A percentile compares a stretch with the other conserved stretches of the same genome.
These are phyloP conservation scores for Megacollybia platyphylla DNA, from an alignment of 1,284 basidiomycete species.

Conservation along the genomic window DNA sequence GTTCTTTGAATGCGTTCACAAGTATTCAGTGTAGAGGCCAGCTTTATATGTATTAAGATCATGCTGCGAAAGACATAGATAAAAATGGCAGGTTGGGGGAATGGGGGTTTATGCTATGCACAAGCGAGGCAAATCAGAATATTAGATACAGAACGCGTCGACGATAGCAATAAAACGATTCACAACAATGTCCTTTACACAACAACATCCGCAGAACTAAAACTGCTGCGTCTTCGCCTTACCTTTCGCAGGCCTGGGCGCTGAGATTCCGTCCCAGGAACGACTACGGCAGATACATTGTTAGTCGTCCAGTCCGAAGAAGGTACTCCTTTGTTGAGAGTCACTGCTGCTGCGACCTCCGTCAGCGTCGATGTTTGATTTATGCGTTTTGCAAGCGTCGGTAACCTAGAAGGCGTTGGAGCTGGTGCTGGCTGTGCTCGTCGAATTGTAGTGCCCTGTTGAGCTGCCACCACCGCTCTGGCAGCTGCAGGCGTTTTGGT, in stretches of 20 bases:
- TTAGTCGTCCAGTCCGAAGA: slow-evolving; percentile 64
- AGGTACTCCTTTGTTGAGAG: slow-evolving; percentile 20
- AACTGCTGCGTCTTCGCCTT: slow-evolving; percentile 66
- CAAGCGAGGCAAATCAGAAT: background rate
- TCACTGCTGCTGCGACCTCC: slow-evolving; percentile 29
- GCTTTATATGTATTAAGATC: slow-evolving; percentile 1
- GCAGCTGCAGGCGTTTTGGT: slow-evolving; percentile 11
- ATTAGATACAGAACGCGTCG: background rate
- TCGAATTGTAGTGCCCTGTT: slow-evolving; percentile 31
- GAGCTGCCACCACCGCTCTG: slow-evolving; percentile 23
- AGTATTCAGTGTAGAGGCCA: slow-evolving; percentile 42
- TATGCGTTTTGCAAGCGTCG: slow-evolving; percentile 48
- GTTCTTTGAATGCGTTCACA: slow-evolving; percentile 88
- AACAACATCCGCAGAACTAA: slow-evolving; percentile 70
- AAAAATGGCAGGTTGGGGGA: slow-evolving; percentile 16
- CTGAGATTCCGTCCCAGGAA: slow-evolving; percentile 52
- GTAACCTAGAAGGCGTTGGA: slow-evolving; percentile 42
- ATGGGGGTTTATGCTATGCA: slow-evolving; percentile 9
- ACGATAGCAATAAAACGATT: background rate
- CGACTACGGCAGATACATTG: slow-evolving; percentile 53
- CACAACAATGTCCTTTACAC: slow-evolving; percentile 27
- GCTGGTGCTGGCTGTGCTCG: slow-evolving; percentile 16
- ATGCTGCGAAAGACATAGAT: background rate
- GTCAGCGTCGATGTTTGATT: slow-evolving; percentile 38
- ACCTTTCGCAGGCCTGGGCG: slow-evolving; percentile 59